Evolutionary conservation across 768 basidiomycete genomes (phyloP).

Genomic region (Mycena floridula): DNA sequence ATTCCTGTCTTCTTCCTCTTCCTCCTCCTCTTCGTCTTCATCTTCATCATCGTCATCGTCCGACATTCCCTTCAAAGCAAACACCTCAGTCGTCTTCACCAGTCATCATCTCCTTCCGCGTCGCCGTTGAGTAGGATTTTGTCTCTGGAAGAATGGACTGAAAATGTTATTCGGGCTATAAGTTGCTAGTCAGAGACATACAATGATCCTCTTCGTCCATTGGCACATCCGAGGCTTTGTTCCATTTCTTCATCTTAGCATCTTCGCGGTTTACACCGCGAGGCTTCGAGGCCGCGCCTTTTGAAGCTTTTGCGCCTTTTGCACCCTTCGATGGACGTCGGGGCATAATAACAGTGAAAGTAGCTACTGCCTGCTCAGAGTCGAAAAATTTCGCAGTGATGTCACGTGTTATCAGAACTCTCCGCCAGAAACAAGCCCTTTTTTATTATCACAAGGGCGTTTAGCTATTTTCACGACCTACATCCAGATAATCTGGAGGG

Average conservation of each 20-base stretch:
- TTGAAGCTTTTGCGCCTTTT: too few relatives aligned
- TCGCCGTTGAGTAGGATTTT: conserved; percentile 72
- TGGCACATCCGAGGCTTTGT: conserved; percentile 60
- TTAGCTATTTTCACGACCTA: too few relatives aligned
- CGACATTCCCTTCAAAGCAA: conserved; percentile 58
- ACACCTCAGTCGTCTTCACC: conserved; percentile 80
- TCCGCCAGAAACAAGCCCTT: too few relatives aligned
- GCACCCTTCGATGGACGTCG: conserved; percentile 33
- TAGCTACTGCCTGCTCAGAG: too few relatives aligned
- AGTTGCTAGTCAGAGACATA: conserved; percentile 27
- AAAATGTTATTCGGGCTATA: conserved; percentile 3
- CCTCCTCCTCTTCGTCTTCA: conserved; percentile 29
- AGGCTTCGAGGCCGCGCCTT: conserved; percentile 29
- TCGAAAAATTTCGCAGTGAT: too few relatives aligned
- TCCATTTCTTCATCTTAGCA: conserved; percentile 58
- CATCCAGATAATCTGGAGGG: too few relatives aligned
- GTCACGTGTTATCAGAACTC: too few relatives aligned
- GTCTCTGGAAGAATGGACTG: conserved; percentile 73
- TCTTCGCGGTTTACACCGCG: conserved; percentile 46
- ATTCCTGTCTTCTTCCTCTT: conserved; percentile 22
- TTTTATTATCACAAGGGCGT: too few relatives aligned
- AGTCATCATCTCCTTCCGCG: conserved; percentile 37
- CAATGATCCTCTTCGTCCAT: conserved; percentile 78
- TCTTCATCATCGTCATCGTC: conserved; percentile 42
- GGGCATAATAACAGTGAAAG: conserved; percentile 27